Percentiles rank a stretch among this genome's conserved stretches.
Conservation (phyloP, 1,284 basidiomycete genomes). For the Cutaneotrichosporon sp. region DNA sequence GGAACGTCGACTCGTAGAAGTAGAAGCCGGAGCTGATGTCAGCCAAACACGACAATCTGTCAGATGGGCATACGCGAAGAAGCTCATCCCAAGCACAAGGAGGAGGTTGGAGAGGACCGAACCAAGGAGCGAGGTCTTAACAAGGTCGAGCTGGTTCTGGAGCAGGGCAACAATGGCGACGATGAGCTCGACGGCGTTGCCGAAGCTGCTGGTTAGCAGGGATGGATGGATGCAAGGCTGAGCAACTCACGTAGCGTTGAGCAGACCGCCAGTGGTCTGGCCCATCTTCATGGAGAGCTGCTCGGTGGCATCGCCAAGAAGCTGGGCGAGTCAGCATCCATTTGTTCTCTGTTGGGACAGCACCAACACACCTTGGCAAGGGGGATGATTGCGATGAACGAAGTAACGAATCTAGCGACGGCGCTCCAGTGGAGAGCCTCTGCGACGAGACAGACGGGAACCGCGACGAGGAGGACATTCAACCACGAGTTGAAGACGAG, state of each 20-base stretch:
- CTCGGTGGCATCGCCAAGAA: conserved; percentile 76
- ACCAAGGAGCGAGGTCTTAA: conserved; percentile 70
- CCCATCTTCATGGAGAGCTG: conserved; percentile 77
- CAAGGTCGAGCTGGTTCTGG: conserved; percentile 82
- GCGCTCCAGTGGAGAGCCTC: conserved; percentile 65
- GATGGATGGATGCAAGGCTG: no score
- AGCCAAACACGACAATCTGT: conserved; percentile 11
- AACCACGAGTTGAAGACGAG: conserved; percentile 69
- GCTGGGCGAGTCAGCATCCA: conserved; percentile 21
- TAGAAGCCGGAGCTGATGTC: conserved; percentile 59
- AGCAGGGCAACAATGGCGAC: conserved; percentile 78
- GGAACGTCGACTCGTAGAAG: conserved; percentile 70
- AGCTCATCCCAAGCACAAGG: conserved; percentile 83
- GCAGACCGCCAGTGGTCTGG: conserved; percentile 76
- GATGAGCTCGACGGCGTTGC: conserved; percentile 66
- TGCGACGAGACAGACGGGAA: conserved; percentile 66
- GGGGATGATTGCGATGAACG: conserved; percentile 85
- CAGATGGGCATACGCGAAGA: conserved; percentile 65
- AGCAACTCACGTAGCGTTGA: conserved; percentile 80
- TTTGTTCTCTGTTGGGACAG: not conserved
- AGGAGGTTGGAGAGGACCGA: conserved; percentile 82
- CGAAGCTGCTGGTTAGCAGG: conserved; percentile 40
- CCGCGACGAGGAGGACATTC: conserved; percentile 74
- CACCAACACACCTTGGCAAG: conserved; percentile 65
- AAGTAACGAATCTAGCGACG: conserved; percentile 76